Base-by-base conservation (phyloP, 768 basidiomycete species). In the Leccinum truebloodii region DNA sequence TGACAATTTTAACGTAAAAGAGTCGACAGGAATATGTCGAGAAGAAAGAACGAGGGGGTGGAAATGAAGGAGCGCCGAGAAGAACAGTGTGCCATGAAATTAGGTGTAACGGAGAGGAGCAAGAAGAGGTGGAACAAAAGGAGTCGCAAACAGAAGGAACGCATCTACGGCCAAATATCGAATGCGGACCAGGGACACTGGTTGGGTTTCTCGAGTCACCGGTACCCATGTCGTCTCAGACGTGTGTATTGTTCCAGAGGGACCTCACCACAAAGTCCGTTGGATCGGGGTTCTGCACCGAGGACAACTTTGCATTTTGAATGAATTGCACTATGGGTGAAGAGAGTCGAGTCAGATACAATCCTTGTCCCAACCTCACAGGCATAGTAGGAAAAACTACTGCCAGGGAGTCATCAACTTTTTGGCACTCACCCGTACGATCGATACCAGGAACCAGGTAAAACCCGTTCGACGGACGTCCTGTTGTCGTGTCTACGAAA, bases 391-490 rank as follows among this genome's bases (percentile, higher is more conserved):
- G 28, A 28, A 10, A 37, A 46, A 20, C 12, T 26, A 18, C 22
- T 34, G 28, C 24, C 52, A 44, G 28, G 37, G 8, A 7, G 34
- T 13, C 32, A 12, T 34, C 4, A 0, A 9, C n/a, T 32, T 50
- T 13, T 14, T 51, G 30, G 12, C 55, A 35, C 81, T 66, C 67
- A 84, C 84, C 65, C 14, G 79, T 84, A n/a, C 79, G 80, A 52
- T 81, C 80, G 16, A 78, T 75, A 0, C 82, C 82, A 2, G 85
- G 85, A 28, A 85, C 63, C 18, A 86, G 78, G 68, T 80, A 83
- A 68, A 83, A 85, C 3, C 81, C 84, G 57, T 86, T 85, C 13
- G 74, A 70, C 0, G 82, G 80, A 4, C 72, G 24, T 0, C 75
- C 76, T 0, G 79, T 83, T 7, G 60, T 55, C 22, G 65, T 69